phyloP scores from a whole-genome alignment of 257 asterid genomes.

The Forsythia suspensa region DNA sequence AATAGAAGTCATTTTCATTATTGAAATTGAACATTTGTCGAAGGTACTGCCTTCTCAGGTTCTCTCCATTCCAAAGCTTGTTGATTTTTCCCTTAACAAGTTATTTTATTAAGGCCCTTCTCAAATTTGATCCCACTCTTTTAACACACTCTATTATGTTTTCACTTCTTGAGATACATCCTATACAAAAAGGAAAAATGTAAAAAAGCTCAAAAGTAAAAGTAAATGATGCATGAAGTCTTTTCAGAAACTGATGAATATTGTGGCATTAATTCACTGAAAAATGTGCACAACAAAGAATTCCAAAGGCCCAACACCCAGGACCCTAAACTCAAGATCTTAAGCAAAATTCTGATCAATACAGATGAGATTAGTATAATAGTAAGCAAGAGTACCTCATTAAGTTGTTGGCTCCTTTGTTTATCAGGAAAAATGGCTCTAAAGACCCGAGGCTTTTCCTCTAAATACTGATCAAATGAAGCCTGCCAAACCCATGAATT shows the following conservation, averaged over 20 bases:
- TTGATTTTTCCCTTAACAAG: background rate
- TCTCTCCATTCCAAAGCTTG: background rate
- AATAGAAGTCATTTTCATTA: too few relatives aligned
- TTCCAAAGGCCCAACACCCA: background rate
- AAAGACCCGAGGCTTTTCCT: constrained; percentile 79
- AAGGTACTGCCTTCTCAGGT: background rate
- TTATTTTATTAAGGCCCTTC: too few relatives aligned
- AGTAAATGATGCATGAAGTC: background rate
- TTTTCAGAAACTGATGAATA: background rate
- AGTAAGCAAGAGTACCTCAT: constrained; percentile 49
- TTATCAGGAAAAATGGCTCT: constrained; percentile 91
- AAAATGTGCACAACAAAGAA: background rate
- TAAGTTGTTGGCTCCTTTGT: constrained; percentile 75
- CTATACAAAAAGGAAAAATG: background rate
- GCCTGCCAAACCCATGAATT: constrained; percentile 46
- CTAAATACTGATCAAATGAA: constrained; percentile 83
- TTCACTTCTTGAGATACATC: background rate
- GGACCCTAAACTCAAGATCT: background rate
- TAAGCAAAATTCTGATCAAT: background rate
- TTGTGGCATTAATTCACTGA: background rate
- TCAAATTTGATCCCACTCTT: background rate
- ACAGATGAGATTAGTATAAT: background rate
- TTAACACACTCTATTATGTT: background rate
- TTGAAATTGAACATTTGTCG: too few relatives aligned
- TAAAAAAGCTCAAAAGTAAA: background rate